These are phyloP conservation scores for Picochlorum sp. DNA, from an alignment of 139 green algal genomes.

Conservation along the genomic window DNA sequence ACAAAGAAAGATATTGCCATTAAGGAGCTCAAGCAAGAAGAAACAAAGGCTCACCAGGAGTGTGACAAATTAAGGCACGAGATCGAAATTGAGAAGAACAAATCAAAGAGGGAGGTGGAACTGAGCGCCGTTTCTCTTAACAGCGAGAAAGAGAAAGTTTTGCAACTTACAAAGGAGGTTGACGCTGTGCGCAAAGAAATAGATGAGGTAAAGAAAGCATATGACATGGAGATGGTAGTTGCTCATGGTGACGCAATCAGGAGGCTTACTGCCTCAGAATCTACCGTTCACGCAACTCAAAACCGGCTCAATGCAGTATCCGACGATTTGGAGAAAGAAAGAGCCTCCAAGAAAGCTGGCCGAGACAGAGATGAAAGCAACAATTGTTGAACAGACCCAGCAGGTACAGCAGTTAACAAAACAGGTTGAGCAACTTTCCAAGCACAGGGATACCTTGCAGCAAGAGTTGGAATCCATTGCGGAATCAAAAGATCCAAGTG, in stretches of 20 bases:
- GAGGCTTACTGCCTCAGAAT: background rate
- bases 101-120: background rate
- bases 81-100: constrained; percentile 2
- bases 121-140: background rate
- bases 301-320: constrained; percentile 1
- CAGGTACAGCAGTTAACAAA: constrained; percentile 10
- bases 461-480: constrained; percentile 34
- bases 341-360: background rate
- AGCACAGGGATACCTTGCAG: constrained; percentile 37
- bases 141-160: background rate
- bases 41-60: constrained; percentile 7
- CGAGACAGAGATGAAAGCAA: background rate
- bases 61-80: background rate
- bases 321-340: background rate
- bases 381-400: constrained; percentile 15
- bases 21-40: constrained; percentile 18
- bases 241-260: constrained; percentile 30
- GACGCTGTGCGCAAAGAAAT: constrained; percentile 11
- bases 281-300: background rate
- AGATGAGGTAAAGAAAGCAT: constrained; percentile 20
- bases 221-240: constrained; percentile 39
- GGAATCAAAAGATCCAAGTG: constrained; percentile 9
- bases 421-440: constrained; percentile 10
- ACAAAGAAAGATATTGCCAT: constrained; percentile 15
- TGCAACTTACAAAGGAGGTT: constrained; percentile 1